A percentile compares a stretch with the other conserved stretches of the same genome.
These are phyloP conservation scores for Talaromyces sp. DNA, from an alignment of 2,329 filamentous ascomycete species.

Conservation along the genomic window DNA sequence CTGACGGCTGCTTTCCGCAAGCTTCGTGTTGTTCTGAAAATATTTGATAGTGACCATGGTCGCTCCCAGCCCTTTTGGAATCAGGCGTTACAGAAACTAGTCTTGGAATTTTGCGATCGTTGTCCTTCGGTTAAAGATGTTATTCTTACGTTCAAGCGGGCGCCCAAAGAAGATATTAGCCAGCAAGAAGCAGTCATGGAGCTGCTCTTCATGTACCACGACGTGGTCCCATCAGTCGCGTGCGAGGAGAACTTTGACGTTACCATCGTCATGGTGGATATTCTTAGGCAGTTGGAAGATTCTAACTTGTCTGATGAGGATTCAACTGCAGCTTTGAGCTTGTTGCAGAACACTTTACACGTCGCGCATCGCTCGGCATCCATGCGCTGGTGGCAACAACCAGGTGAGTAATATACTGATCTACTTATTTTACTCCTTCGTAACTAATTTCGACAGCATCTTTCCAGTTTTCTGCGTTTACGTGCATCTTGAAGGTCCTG, in stretches of 20 bases:
- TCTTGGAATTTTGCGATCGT: slow-evolving; percentile 69
- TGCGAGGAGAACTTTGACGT: slow-evolving; percentile 84
- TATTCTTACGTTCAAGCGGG: slow-evolving; percentile 65
- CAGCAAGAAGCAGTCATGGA: slow-evolving; percentile 75
- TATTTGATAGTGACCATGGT: slow-evolving; percentile 50
- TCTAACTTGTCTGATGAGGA: slow-evolving; percentile 41
- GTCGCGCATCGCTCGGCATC: slow-evolving; percentile 75
- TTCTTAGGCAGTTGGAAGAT: slow-evolving; percentile 58
- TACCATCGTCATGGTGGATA: slow-evolving; percentile 66
- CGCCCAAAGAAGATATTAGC: slow-evolving; percentile 62
- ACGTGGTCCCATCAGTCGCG: slow-evolving; percentile 71
- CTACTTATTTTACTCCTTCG: slow-evolving; percentile 5
- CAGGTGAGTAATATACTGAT: slow-evolving; percentile 34
- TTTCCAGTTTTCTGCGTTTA: slow-evolving; percentile 38
- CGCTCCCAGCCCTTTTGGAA: slow-evolving; percentile 56
- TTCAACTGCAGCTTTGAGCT: slow-evolving; percentile 58
- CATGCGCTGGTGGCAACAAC: slow-evolving; percentile 86
- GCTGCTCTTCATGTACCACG: slow-evolving; percentile 77
- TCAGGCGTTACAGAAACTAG: slow-evolving; percentile 61
- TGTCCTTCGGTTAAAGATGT: slow-evolving; percentile 79
- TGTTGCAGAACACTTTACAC: slow-evolving; percentile 73
- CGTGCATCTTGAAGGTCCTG: slow-evolving; percentile 35
- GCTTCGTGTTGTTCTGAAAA: slow-evolving; percentile 57
- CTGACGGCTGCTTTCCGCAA: slow-evolving; percentile 76
- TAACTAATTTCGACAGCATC: slow-evolving; percentile 18